Percentiles rank a stretch among this genome's conserved stretches.
Conservation (phyloP, 768 basidiomycete species). For the Termitomyces sp. region DNA sequence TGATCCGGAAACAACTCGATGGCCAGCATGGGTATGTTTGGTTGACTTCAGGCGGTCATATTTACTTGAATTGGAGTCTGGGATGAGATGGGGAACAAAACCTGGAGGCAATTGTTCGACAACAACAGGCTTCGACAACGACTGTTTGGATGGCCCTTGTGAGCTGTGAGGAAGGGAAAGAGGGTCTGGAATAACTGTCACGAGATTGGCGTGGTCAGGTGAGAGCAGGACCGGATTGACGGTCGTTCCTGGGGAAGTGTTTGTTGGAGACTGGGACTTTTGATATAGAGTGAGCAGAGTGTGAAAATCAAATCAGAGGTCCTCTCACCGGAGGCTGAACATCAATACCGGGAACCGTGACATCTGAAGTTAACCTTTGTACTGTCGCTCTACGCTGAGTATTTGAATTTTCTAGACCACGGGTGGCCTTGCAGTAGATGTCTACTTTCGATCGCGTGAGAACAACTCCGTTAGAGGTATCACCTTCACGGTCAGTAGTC, state of each 20-base stretch:
- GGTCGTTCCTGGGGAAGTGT: conserved; percentile 24
- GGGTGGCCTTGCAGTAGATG: conserved; percentile 1
- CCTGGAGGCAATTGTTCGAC: conserved; percentile 30
- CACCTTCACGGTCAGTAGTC: conserved; percentile 1
- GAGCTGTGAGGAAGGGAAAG: neutral
- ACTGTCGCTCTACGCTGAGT: conserved; percentile 18
- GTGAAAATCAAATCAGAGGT: neutral
- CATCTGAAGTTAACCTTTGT: conserved; percentile 25
- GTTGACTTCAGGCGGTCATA: neutral
- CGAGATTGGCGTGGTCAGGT: conserved; percentile 32
- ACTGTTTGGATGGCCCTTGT: neutral
- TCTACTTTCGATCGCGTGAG: conserved; percentile 13
- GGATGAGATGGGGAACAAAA: conserved; percentile 30
- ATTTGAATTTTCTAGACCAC: conserved; percentile 9
- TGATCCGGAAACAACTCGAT: conserved; percentile 6
- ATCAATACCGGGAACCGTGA: conserved; percentile 35
- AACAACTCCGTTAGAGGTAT: conserved; percentile 12
- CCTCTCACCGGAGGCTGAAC: conserved; percentile 42
- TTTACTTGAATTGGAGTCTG: conserved; percentile 4
- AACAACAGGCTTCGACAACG: neutral
- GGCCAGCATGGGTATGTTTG: neutral
- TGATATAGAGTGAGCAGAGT: neutral
- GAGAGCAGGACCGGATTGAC: conserved; percentile 38
- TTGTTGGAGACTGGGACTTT: conserved; percentile 37
- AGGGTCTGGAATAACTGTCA: conserved; percentile 10